Base-by-base conservation (phyloP, 75 land plant species). In the Picea glauca region DNA sequence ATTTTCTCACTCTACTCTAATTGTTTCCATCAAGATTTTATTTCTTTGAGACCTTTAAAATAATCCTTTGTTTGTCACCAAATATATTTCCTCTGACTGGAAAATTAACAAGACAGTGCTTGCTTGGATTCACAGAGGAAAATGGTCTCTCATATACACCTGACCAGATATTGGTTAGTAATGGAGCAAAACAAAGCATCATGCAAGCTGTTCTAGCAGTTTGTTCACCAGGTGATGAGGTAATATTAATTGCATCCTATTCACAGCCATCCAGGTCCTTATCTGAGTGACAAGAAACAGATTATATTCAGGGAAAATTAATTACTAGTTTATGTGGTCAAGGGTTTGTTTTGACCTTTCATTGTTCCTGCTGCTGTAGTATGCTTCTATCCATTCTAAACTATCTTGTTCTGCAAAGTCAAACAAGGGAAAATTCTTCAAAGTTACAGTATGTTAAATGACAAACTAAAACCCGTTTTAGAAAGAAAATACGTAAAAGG, bases 221-320 rank as follows among this genome's bases (percentile, higher is more conserved):
- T 72, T 97, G 99, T 79, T 91, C 99, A 13, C 98, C 99, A 14
- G 98, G 96, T 23, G 99, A 97, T 86, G 99, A 97, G 96, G 99
- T 95, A 77, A 82, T 30, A 23, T 18, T 17, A 72, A 31, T 33
- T 33, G n/a, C 14, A 62, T 35, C 46, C 11, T 18, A 75, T 67
- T 70, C 4, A 63, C 63, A 33, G 58, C 61, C 33, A n/a, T 58
- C 67, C 82, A 94, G 95, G 95, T 91, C 72, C 81, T 96, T 62
- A 87, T 96, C 76, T 66, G 2, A 35, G 5, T 66, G 70, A 33
- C 54, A 70, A 70, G n/a, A 40, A 70, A 6, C 15, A 5, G 40
- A 2, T 40, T 40, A 40, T 38, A 6, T 68, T 38, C 50, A 35
- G 73, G 73, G 8, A 40, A 68, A 9, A 6, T 68, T 31, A 40